Conservation (phyloP, 23 red algal genomes). For the Gracilaria gracilis region DNA sequence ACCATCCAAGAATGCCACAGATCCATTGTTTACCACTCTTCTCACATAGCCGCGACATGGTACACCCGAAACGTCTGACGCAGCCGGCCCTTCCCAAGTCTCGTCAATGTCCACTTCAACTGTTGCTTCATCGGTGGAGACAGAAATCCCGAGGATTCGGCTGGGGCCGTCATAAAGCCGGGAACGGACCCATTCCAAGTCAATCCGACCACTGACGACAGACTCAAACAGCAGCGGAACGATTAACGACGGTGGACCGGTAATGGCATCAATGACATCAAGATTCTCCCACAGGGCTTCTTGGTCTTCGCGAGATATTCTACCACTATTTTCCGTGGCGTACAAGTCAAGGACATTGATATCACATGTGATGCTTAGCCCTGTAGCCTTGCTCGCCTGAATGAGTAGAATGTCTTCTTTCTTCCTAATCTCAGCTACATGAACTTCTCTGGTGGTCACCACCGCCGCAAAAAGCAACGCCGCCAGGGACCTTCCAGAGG, state of each 20-base stretch:
- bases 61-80: conserved; percentile 59
- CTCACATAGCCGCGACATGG: conserved; percentile 82
- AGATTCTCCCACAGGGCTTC: conserved; percentile 96
- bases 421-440: conserved; percentile 61
- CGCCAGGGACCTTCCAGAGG: conserved; percentile 70
- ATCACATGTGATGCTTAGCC: conserved; percentile 90
- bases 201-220: conserved; percentile 78
- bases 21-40: conserved; percentile 78
- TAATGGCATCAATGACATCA: conserved; percentile 92
- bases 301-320: conserved; percentile 63
- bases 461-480: conserved; percentile 91
- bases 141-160: conserved; percentile 76
- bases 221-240: conserved; percentile 82
- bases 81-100: conserved; percentile 64
- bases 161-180: conserved; percentile 78
- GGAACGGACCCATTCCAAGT: conserved; percentile 75
- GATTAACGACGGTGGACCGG: conserved; percentile 81
- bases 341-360: conserved; percentile 88
- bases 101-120: conserved; percentile 90
- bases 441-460: conserved; percentile 70
- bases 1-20: conserved; percentile 88
- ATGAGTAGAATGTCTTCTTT: conserved; percentile 88
- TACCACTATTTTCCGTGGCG: conserved; percentile 50
- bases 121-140: neutral
- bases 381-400: conserved; percentile 75